These are phyloP conservation scores for Leccinum olivaceopallidum DNA, from an alignment of 768 basidiomycete species.

Conservation along the genomic window DNA sequence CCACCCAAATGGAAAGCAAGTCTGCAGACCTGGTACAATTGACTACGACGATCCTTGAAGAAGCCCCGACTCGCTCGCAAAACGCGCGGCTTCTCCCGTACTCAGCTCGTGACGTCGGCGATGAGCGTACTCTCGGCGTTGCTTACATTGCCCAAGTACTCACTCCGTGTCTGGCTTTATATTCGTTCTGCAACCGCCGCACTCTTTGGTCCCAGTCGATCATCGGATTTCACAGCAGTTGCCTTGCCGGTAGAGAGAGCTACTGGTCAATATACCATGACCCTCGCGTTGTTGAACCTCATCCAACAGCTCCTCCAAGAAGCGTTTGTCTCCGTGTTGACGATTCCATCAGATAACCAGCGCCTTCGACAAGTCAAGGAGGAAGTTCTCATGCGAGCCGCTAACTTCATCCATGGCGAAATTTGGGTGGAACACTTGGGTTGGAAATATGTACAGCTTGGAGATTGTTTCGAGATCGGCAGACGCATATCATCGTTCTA, in stretches of 20 bases:
- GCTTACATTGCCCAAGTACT: constrained; percentile 69
- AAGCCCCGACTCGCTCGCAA: constrained; percentile 59
- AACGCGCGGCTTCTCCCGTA: constrained; percentile 45
- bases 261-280: constrained; percentile 79
- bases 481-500: constrained; percentile 67
- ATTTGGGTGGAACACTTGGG: constrained; percentile 85
- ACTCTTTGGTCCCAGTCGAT: constrained; percentile 67
- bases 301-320: constrained; percentile 76
- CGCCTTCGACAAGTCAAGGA: constrained; percentile 75
- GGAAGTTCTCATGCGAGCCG: constrained; percentile 78
- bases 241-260: constrained; percentile 71
- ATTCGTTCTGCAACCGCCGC: constrained; percentile 38
- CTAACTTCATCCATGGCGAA: constrained; percentile 78
- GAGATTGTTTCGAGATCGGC: constrained; percentile 84
- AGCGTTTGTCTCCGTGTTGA: constrained; percentile 54
- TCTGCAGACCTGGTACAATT: constrained; percentile 77
- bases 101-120: constrained; percentile 73
- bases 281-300: constrained; percentile 73
- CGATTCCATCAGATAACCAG: constrained; percentile 52
- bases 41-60: constrained; percentile 79
- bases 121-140: constrained; percentile 81
- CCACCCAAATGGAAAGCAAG: constrained; percentile 48
- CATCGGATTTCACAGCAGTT: constrained; percentile 56
- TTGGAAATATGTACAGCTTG: constrained; percentile 85
- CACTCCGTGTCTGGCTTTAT: constrained; percentile 61